A percentile compares a stretch with the other conserved stretches of the same genome.
Conservation (phyloP, 2,329 filamentous ascomycete genomes). For the Microsporum audouinii region DNA sequence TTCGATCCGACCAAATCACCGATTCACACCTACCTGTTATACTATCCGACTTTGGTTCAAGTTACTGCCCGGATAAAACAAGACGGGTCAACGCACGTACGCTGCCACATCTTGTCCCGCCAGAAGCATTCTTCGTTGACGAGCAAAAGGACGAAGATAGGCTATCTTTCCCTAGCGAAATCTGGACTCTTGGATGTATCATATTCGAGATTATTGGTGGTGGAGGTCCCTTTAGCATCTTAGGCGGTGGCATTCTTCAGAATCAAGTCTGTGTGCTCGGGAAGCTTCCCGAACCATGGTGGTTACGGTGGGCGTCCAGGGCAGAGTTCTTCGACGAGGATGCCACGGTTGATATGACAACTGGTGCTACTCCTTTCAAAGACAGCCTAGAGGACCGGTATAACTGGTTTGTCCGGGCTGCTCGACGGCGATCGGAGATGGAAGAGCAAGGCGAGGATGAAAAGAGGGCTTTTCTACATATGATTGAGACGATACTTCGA, state of each 20-base stretch:
- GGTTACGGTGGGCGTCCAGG: conserved; percentile 10
- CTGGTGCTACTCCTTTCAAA: conserved; percentile 7
- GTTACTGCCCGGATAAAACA: conserved; percentile 7
- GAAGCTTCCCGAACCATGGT: conserved; percentile 11
- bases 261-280: conserved; percentile 12
- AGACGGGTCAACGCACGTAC: conserved; percentile 7
- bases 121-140: conserved; percentile 10
- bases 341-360: conserved; percentile 12
- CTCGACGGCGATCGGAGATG: conserved; percentile 10
- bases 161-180: conserved; percentile 13
- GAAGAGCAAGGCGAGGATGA: conserved; percentile 11
- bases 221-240: conserved; percentile 9
- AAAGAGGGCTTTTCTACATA: conserved; percentile 12
- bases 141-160: conserved; percentile 3
- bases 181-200: conserved; percentile 14
- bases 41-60: conserved; percentile 11
- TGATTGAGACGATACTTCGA: conserved; percentile 11
- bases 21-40: conserved; percentile 7
- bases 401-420: conserved; percentile 9
- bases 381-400: conserved; percentile 11
- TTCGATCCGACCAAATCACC: conserved; percentile 10
- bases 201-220: conserved; percentile 13
- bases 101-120: conserved; percentile 11
- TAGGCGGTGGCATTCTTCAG: conserved; percentile 13
- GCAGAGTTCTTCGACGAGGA: conserved; percentile 13